Evolutionary conservation across 2,329 filamentous ascomycete species (phyloP), one percentile per base, ranked within the genome.

Genomic region (Ophiostoma ips): DNA sequence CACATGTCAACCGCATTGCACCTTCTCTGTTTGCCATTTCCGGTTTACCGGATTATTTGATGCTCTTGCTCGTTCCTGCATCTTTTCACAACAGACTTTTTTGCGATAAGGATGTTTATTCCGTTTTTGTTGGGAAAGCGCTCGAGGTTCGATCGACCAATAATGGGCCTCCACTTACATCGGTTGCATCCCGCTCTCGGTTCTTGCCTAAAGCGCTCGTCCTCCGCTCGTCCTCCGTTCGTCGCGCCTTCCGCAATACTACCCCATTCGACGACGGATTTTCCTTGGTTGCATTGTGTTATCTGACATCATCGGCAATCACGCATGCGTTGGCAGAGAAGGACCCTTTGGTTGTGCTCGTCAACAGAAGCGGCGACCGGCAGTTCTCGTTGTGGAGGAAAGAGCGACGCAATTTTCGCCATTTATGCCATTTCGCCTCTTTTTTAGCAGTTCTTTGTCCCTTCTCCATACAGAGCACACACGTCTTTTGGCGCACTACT

Each of bases 61-160:
- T 28, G 30, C 11, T 34, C 33, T 34, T 15, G 11, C 5, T 34
- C n/a, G 33, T 34, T 34, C 33, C 13, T n/a, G 21, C 8, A 3
- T 13, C 9, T 30, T 40, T 44, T 44, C 30, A 10, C 33, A 11
- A 15, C 33, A 12, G 13, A 45, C 12, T 21, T 13, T 30, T 44
- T 45, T 45, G 16, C 43, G 30, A 45, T 31, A 33, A 33, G n/a
- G 28, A 18, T 45, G 31, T 33, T 19, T 12, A 44, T 0, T 18
- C 16, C 16, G 31, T 45, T 45, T 43, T 53, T 56, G 55, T 56
- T 56, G 55, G 55, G 55, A 56, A 49, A 35, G 34, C 1, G 19
- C 10, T 15, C 31, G 30, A 30, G 40, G 40, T 30, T 4, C 28
- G 31, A 52, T 50, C 50, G 52, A 48, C 55, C 55, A 56, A 56